Evolutionary conservation across 352 stramenopile genomes (phyloP).

Genomic region (Pythium volutum): DNA sequence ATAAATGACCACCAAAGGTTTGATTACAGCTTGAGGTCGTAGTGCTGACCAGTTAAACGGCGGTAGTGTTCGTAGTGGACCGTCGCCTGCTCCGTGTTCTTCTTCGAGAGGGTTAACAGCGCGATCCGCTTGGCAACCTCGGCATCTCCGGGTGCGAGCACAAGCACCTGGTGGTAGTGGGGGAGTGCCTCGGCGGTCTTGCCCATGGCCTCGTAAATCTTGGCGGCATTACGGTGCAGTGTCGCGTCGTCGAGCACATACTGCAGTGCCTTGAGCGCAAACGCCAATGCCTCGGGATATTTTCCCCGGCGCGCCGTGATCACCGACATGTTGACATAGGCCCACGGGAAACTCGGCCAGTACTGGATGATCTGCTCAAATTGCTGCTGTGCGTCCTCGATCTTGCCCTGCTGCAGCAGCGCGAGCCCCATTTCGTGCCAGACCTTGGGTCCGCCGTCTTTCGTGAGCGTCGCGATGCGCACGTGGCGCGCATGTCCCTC

Average conservation of each 20-base stretch:
- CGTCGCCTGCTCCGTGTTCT: constrained; percentile 25
- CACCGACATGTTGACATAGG: constrained; percentile 59
- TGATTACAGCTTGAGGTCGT: constrained; percentile 57
- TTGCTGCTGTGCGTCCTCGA: constrained; percentile 36
- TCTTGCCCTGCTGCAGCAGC: constrained; percentile 39
- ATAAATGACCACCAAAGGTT: neutral
- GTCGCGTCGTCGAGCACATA: constrained; percentile 41
- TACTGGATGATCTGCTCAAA: constrained; percentile 40
- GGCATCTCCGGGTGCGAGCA: constrained; percentile 37
- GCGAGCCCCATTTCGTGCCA: constrained; percentile 61
- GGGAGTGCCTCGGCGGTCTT: constrained; percentile 38
- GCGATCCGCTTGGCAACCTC: constrained; percentile 39
- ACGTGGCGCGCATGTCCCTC: constrained; percentile 40
- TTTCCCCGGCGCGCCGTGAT: constrained; percentile 39
- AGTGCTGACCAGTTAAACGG: constrained; percentile 44
- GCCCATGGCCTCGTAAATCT: constrained; percentile 54
- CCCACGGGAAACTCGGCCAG: constrained; percentile 46
- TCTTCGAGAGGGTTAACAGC: constrained; percentile 40
- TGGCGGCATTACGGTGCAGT: constrained; percentile 53
- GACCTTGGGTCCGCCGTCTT: constrained; percentile 48
- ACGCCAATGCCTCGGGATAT: constrained; percentile 44
- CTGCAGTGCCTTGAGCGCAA: constrained; percentile 36
- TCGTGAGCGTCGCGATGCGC: constrained; percentile 62
- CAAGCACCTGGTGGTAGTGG: constrained; percentile 43
- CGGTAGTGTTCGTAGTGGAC: constrained; percentile 50